Base-by-base conservation (phyloP, 2,329 filamentous ascomycete genomes). In the Ilyonectria sp. region DNA sequence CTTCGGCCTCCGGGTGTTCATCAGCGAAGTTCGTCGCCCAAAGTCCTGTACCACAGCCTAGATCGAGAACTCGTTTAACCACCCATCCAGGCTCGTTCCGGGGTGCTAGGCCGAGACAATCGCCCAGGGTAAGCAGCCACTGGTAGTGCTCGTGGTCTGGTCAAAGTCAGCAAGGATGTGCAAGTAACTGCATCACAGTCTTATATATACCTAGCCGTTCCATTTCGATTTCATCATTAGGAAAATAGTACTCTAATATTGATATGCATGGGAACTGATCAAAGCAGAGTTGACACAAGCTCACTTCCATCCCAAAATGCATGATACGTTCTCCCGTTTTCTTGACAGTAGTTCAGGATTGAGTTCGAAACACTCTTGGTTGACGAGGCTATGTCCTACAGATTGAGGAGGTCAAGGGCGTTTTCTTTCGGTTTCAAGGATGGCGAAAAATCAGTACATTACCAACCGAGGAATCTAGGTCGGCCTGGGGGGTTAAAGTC, bases 281-380 rank as follows among this genome's bases (percentile, higher is more conserved):
- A 7, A 23, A 2, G 6, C 5, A 1, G 4, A 6, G 33, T 3
- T 4, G 6, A 13, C 1, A 21, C 3, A 23, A 19, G 31, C 67
- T 46, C 0, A 68, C 65, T 69, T 58, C 65, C 65, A 15, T 69
- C 65, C 17, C 44, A 59, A 11, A 59, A 68, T 5, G 56, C 0
- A 15, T 68, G 67, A 9, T 69, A 68, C 0, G 67, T 68, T 44
- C 67, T 65, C 5, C 67, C 67, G 10, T 69, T 69, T 17, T 69
- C 67, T 1, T 15, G 46, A 0, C 60, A 57, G 1, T 21, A 17
- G 15, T 68, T 60, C 9, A 67, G 17, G 11, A 70, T 67, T 3
- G 66, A 69, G 15, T 47, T 58, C 0, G 57, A 50, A 1, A 70
- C 35, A 4, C 67, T 67, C 31, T 66, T 33, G 0, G 68, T 70